phyloP scores from a whole-genome alignment of 768 basidiomycete species.

The Auriscalpium microsporum region DNA sequence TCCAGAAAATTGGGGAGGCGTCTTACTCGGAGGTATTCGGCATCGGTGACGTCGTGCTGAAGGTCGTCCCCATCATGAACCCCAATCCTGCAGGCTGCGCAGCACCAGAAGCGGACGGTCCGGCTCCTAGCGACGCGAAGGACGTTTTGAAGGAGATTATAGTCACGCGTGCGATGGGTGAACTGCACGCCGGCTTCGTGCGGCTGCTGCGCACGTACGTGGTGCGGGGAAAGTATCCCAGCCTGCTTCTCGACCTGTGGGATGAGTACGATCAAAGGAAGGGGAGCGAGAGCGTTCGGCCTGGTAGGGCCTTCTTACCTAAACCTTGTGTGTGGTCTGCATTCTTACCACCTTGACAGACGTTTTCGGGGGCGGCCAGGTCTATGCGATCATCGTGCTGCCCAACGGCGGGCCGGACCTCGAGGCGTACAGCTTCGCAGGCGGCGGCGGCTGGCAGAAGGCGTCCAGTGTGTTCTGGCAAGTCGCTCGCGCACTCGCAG shows the following conservation, averaged over 20 bases:
- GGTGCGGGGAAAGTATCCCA: slow-evolving; percentile 80
- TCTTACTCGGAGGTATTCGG: slow-evolving; percentile 96
- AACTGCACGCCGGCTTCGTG: slow-evolving; percentile 70
- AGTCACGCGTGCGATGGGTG: slow-evolving; percentile 70
- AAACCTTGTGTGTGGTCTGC: not conserved
- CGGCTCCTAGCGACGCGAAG: slow-evolving; percentile 61
- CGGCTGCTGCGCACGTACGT: slow-evolving; percentile 76
- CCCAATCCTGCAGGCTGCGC: slow-evolving; percentile 26
- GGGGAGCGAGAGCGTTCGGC: slow-evolving; percentile 78
- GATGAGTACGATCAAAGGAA: slow-evolving; percentile 71
- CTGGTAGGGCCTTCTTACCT: slow-evolving; percentile 42
- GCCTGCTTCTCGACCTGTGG: slow-evolving; percentile 73
- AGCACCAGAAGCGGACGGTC: slow-evolving; percentile 37
- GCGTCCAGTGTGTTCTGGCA: slow-evolving; percentile 91
- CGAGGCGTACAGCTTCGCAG: slow-evolving; percentile 69
- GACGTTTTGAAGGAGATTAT: slow-evolving; percentile 78
- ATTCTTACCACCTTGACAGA: slow-evolving; percentile 35
- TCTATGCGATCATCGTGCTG: slow-evolving; percentile 85
- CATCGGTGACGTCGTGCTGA: slow-evolving; percentile 82
- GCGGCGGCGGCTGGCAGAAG: slow-evolving; percentile 71
- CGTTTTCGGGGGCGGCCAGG: slow-evolving; percentile 64
- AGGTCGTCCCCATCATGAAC: slow-evolving; percentile 71
- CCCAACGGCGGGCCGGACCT: slow-evolving; percentile 88
- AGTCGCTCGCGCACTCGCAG: slow-evolving; percentile 64
- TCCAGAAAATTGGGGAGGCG: slow-evolving; percentile 91